phyloP scores from a whole-genome alignment of 2,329 filamentous ascomycete genomes.

The Scytalidium sp. region DNA sequence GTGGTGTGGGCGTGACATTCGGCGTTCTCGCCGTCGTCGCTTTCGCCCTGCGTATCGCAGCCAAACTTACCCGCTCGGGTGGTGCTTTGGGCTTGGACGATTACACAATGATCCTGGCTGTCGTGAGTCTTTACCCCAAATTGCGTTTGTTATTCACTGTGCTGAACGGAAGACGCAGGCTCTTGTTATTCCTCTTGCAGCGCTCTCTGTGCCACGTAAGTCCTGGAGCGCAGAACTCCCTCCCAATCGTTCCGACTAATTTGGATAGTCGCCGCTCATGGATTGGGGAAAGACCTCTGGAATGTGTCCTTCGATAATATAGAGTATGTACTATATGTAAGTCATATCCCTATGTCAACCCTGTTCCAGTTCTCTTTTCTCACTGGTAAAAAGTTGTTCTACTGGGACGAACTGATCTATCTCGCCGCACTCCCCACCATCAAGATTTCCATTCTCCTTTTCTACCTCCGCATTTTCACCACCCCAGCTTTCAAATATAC shows the following conservation, averaged over 20 bases:
- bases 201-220: not conserved
- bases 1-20: not conserved
- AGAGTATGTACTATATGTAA: not conserved
- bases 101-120: conserved; percentile 1
- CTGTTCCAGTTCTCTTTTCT: not conserved
- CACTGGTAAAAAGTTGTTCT: not conserved
- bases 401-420: conserved; percentile 9
- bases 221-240: not conserved
- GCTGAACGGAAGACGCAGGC: not conserved
- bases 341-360: not conserved
- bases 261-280: not conserved
- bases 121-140: not conserved
- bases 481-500: not conserved
- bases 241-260: not conserved
- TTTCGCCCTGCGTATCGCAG: not conserved
- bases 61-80: not conserved
- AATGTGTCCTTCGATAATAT: not conserved
- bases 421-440: conserved; percentile 5
- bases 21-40: not conserved
- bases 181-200: not conserved
- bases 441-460: conserved; percentile 10
- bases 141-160: not conserved
- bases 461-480: conserved; percentile 10
- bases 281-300: not conserved
- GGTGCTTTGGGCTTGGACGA: conserved; percentile 2